A percentile compares a stretch with the other conserved stretches of the same genome.
phyloP scores from a whole-genome alignment of 805 yeast genomes.

The Alloascoidea hylecoeti region DNA sequence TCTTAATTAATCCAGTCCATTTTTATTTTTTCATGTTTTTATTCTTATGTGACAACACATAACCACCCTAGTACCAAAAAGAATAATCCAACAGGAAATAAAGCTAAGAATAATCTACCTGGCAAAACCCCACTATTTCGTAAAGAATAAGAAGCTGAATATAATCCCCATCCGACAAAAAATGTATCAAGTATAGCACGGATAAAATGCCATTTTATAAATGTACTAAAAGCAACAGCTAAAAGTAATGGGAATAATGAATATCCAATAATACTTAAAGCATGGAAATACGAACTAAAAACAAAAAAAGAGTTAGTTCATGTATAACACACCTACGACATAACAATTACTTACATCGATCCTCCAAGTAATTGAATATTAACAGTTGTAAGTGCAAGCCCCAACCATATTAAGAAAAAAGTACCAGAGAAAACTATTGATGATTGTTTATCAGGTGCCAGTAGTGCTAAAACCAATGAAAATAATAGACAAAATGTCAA shows the following conservation, averaged over 20 bases:
- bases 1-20: too few relatives aligned
- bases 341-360: too few relatives aligned
- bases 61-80: slow-evolving; percentile 54
- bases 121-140: slow-evolving; percentile 50
- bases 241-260: slow-evolving; percentile 51
- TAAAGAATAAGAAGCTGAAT: slow-evolving; percentile 46
- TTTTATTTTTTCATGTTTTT: too few relatives aligned
- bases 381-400: slow-evolving; percentile 43
- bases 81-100: slow-evolving; percentile 52
- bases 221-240: slow-evolving; percentile 33
- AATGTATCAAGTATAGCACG: slow-evolving; percentile 31
- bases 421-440: slow-evolving; percentile 52
- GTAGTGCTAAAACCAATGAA: slow-evolving; percentile 31
- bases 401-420: slow-evolving; percentile 49
- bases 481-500: slow-evolving; percentile 43
- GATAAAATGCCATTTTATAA: slow-evolving; percentile 31
- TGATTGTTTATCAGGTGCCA: slow-evolving; percentile 24
- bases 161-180: slow-evolving; percentile 47
- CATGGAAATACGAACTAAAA: slow-evolving; percentile 53
- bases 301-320: too few relatives aligned
- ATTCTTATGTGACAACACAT: slow-evolving; percentile 43
- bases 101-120: slow-evolving; percentile 44
- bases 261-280: slow-evolving; percentile 58
- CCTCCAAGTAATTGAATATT: slow-evolving; percentile 53
- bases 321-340: too few relatives aligned